Conservation (phyloP, 2,329 filamentous ascomycete species). For the Aspergillus sp. region DNA sequence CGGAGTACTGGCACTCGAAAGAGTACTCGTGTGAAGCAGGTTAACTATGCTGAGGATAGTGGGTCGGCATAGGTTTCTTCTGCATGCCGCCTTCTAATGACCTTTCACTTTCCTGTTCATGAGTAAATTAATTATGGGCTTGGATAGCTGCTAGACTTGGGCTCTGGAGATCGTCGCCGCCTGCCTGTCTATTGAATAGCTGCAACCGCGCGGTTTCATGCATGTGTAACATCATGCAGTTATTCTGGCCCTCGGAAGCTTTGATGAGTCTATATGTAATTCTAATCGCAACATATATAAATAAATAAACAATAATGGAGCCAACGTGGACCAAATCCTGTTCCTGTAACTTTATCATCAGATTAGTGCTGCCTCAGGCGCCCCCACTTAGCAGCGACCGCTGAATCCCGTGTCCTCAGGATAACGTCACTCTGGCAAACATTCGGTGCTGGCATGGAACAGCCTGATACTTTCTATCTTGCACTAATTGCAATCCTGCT, state of each 20-base stretch:
- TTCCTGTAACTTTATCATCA: neutral
- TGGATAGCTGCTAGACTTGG: neutral
- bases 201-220: neutral
- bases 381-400: neutral
- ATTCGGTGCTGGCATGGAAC: neutral
- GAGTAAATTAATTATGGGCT: neutral
- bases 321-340: no score
- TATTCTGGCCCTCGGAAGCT: neutral
- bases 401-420: neutral
- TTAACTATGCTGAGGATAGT: constrained; percentile 37
- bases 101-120: neutral
- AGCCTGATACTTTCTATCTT: neutral
- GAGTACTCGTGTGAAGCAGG: constrained; percentile 32
- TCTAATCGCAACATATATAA: neutral
- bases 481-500: neutral
- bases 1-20: constrained; percentile 20
- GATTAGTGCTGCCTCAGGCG: neutral
- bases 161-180: neutral
- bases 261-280: neutral
- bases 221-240: neutral
- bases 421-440: neutral
- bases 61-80: constrained; percentile 15
- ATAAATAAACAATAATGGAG: neutral
- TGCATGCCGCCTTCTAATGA: neutral
- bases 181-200: neutral